Conservation (phyloP, 139 green algal genomes). For the Mychonastes homosphaera region DNA sequence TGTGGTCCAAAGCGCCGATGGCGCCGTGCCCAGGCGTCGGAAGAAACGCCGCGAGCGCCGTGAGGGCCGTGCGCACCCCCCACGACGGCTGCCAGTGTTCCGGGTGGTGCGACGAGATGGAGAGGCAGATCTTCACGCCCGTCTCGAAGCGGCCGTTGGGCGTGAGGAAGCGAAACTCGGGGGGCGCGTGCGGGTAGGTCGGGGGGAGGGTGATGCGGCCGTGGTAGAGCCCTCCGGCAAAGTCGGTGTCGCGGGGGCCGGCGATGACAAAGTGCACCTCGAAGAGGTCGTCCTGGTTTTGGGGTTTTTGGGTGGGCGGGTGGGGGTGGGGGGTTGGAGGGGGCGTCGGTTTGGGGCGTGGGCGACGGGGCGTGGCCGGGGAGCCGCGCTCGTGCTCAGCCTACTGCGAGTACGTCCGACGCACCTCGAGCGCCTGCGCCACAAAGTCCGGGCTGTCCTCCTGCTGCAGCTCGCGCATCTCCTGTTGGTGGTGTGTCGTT, state of each 20-base stretch:
- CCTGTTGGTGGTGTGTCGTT: slow-evolving; percentile 31
- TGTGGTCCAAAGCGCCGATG: slow-evolving; percentile 67
- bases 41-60: slow-evolving; percentile 92
- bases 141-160: slow-evolving; percentile 88
- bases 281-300: slow-evolving; percentile 96
- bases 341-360: no score
- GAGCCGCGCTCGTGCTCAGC: neutral
- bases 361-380: neutral
- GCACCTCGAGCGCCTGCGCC: slow-evolving; percentile 69
- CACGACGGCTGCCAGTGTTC: slow-evolving; percentile 98
- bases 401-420: neutral
- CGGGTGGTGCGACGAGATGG: slow-evolving; percentile 91
- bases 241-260: slow-evolving; percentile 80
- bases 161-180: slow-evolving; percentile 88
- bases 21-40: slow-evolving; percentile 79
- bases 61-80: slow-evolving; percentile 86
- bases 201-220: slow-evolving; percentile 90
- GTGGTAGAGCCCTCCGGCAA: slow-evolving; percentile 96
- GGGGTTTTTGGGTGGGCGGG: no score
- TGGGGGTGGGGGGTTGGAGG: no score
- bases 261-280: slow-evolving; percentile 96
- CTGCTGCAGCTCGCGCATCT: slow-evolving; percentile 72
- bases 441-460: slow-evolving; percentile 56
- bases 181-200: slow-evolving; percentile 98
- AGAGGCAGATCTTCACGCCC: slow-evolving; percentile 82